Percentiles rank a stretch among this genome's conserved stretches.
Conservation (phyloP, 345 rosid species). For the Adansonia digitata region DNA sequence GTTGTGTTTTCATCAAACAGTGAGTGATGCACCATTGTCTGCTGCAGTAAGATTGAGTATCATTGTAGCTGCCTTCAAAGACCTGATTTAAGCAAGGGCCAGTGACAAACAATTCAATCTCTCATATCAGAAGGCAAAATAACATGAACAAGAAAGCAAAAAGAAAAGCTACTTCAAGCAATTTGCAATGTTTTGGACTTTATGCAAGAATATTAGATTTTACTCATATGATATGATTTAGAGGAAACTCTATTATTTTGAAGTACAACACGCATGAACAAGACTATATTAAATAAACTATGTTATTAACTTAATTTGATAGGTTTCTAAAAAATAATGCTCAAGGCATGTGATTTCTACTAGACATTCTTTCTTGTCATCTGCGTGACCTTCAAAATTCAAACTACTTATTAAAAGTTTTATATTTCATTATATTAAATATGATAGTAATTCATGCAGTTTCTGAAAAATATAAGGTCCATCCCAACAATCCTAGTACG, state of each 20-base stretch:
- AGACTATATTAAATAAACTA: background rate
- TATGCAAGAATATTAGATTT: background rate
- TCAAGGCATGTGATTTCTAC: background rate
- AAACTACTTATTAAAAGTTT: background rate
- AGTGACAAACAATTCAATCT: background rate
- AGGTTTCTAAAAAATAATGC: background rate
- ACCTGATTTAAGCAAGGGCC: slow-evolving; percentile 40
- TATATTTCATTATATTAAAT: background rate
- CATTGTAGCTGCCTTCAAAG: slow-evolving; percentile 78
- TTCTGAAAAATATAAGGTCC: background rate
- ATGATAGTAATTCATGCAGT: background rate
- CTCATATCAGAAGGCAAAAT: background rate
- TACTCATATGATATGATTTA: background rate
- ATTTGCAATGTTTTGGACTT: background rate
- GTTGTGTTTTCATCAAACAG: slow-evolving; percentile 35
- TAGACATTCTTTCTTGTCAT: background rate
- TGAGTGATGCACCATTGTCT: slow-evolving; percentile 92
- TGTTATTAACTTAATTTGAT: background rate
- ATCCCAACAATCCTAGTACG: background rate
- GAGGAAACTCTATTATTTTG: background rate
- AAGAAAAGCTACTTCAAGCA: background rate
- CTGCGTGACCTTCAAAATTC: background rate
- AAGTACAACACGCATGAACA: background rate
- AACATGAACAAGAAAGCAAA: background rate
- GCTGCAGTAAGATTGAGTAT: slow-evolving; percentile 79